Evolutionary conservation across 2,329 filamentous ascomycete genomes (phyloP).

Genomic region (Cladosporium sp.): DNA sequence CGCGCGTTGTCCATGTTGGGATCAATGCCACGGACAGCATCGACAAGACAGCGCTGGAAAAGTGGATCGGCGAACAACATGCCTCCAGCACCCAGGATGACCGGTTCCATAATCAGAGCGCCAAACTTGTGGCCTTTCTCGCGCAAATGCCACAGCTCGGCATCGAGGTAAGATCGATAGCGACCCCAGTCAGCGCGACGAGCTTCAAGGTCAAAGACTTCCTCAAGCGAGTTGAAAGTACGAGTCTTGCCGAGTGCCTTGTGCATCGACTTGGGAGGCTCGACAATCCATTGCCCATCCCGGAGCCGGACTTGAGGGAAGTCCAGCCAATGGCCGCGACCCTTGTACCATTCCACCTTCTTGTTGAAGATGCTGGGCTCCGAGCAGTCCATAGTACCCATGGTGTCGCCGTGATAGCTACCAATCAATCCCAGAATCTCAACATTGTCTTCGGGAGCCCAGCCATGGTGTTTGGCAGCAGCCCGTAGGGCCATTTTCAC

Average conservation of each 20-base stretch:
- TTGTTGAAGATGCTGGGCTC: slow-evolving; percentile 75
- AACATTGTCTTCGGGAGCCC: slow-evolving; percentile 51
- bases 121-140: slow-evolving; percentile 62
- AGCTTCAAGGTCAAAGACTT: slow-evolving; percentile 34
- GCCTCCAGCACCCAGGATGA: slow-evolving; percentile 76
- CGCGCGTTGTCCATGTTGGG: slow-evolving; percentile 8
- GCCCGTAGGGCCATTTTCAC: slow-evolving; percentile 80
- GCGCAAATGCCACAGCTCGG: slow-evolving; percentile 51
- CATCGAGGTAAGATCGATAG: slow-evolving; percentile 59
- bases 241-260: slow-evolving; percentile 16
- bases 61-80: slow-evolving; percentile 83
- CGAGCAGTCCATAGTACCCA: slow-evolving; percentile 81
- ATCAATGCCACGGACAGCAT: slow-evolving; percentile 53
- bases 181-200: slow-evolving; percentile 38
- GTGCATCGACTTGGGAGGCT: slow-evolving; percentile 43
- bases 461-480: slow-evolving; percentile 54
- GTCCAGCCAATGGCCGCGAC: slow-evolving; percentile 74
- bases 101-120: slow-evolving; percentile 73
- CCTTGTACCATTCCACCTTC: slow-evolving; percentile 81
- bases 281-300: slow-evolving; percentile 62
- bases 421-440: slow-evolving; percentile 69
- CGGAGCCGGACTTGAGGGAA: slow-evolving; percentile 68
- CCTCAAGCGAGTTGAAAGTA: slow-evolving; percentile 29
- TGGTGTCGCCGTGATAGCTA: slow-evolving; percentile 83
- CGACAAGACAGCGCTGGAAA: slow-evolving; percentile 69